Evolutionary conservation across 2,329 filamentous ascomycete species (phyloP), one percentile per base, ranked within the genome.

Genomic region (Dactylellina leptospora): DNA sequence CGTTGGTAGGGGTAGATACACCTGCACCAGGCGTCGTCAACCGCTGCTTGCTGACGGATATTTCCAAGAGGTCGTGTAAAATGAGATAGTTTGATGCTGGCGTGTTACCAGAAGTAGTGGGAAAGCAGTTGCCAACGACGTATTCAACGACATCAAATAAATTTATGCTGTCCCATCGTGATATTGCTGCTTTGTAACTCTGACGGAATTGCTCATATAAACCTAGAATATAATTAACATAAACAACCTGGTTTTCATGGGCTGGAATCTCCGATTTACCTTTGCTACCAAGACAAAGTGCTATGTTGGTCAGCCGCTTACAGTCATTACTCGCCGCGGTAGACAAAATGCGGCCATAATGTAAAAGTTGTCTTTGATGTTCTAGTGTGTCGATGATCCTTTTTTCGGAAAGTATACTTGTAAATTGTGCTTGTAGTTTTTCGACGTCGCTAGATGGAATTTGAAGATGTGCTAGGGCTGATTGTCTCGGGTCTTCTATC

Each of bases 301-400:
- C 66, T 10, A 71, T 54, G 53, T 58, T 58, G 4, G 66, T 71
- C 4, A 48, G 23, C 13, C 59, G 58, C 27, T 16, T 58, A 3
- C 58, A 50, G 36, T 25, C 28, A 22, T 47, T 45, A 13, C 23
- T 33, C 6, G 51, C 51, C 27, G 51, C 47, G 2, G 47, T 42
- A 33, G 38, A 63, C 13, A 63, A 22, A 9, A 54, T 28, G n/a
- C 58, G 66, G 2, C 16, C 58, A n/a, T 59, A 63, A 36, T 53
- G 58, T 22, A 40, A 5, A n/a, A 59, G 42, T 11, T 20, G 23
- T 33, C 28, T 44, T n/a, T n/a, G n/a, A 13, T 13, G 18, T 10
- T 20, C 8, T 47, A 47, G 28, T 23, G 10, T 9, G 1, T 47
- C 11, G 5, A 8, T 45, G 18, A n/a, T 33, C 11, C 13, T 9